Percentiles rank a stretch among this genome's conserved stretches.
These are phyloP conservation scores for Tranzscheliella williamsii DNA, from an alignment of 1,284 basidiomycete species.

Conservation along the genomic window DNA sequence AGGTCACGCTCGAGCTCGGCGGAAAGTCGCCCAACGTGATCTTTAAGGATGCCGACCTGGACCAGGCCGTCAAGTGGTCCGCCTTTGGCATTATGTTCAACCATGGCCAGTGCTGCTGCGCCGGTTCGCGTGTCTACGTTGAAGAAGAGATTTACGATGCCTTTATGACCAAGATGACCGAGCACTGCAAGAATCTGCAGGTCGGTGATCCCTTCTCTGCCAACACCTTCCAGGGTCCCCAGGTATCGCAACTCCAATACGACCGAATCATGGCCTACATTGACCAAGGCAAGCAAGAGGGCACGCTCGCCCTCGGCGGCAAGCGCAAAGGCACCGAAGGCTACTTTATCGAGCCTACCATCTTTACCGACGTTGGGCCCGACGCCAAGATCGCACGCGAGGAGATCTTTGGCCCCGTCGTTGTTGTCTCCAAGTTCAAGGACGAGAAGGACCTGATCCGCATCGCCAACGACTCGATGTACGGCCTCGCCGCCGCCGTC, in stretches of 20 bases:
- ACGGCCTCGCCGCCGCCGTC: conserved; percentile 85
- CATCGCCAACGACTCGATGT: conserved; percentile 77
- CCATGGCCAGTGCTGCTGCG: conserved; percentile 67
- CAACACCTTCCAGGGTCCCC: conserved; percentile 81
- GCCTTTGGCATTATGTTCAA: conserved; percentile 81
- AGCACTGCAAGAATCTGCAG: conserved; percentile 66
- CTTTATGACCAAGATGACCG: conserved; percentile 69
- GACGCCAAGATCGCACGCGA: conserved; percentile 69
- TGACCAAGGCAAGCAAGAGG: conserved; percentile 79
- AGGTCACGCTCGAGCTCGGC: conserved; percentile 78
- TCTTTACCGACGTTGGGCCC: conserved; percentile 71
- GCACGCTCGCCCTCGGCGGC: conserved; percentile 73
- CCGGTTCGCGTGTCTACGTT: conserved; percentile 75
- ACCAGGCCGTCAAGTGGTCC: conserved; percentile 65
- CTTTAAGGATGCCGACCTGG: conserved; percentile 67
- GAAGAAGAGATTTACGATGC: conserved; percentile 70
- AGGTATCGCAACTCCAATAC: conserved; percentile 76
- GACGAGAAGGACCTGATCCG: conserved; percentile 69
- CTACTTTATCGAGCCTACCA: conserved; percentile 63
- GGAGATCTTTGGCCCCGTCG: conserved; percentile 77
- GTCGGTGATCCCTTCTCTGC: conserved; percentile 79
- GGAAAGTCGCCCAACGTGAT: conserved; percentile 86
- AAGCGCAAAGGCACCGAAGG: conserved; percentile 68
- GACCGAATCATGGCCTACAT: conserved; percentile 91
- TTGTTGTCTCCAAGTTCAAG: conserved; percentile 66